Evolutionary conservation across 768 basidiomycete genomes (phyloP).

Genomic region (Auriscalpium orientale): DNA sequence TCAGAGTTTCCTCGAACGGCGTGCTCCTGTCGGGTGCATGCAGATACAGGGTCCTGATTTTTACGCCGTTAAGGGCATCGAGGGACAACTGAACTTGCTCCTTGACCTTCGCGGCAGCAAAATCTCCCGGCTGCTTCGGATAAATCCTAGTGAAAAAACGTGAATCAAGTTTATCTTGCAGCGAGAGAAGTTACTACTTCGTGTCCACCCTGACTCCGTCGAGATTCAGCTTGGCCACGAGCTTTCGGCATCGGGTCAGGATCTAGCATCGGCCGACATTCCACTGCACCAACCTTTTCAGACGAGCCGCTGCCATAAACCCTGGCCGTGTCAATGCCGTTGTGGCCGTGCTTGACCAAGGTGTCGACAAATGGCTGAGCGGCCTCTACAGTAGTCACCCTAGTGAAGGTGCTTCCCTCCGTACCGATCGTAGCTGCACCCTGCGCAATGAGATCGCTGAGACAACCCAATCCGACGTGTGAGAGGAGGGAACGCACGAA

Average conservation of each 20-base stretch:
- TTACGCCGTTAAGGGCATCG: neutral
- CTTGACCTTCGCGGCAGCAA: neutral
- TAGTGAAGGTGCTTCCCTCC: constrained; percentile 1
- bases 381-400: constrained; percentile 8
- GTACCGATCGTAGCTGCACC: constrained; percentile 16
- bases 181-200: constrained; percentile 23
- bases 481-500: too few relatives aligned
- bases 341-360: constrained; percentile 10
- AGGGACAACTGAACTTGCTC: neutral
- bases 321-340: constrained; percentile 10
- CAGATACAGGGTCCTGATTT: constrained; percentile 18
- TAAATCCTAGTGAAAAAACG: neutral
- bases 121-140: constrained; percentile 3
- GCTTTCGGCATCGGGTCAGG: neutral
- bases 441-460: neutral
- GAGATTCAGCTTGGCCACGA: constrained; percentile 16
- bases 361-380: constrained; percentile 19
- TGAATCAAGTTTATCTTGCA: neutral
- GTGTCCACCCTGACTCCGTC: constrained; percentile 30
- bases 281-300: constrained; percentile 14
- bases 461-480: too few relatives aligned
- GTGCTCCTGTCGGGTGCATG: constrained; percentile 17
- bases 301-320: constrained; percentile 14
- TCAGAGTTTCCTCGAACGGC: constrained; percentile 15
- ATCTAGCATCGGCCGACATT: neutral